Evolutionary conservation across 306 rosid species (phyloP).

Genomic region (Citrullus mucosospermus): DNA sequence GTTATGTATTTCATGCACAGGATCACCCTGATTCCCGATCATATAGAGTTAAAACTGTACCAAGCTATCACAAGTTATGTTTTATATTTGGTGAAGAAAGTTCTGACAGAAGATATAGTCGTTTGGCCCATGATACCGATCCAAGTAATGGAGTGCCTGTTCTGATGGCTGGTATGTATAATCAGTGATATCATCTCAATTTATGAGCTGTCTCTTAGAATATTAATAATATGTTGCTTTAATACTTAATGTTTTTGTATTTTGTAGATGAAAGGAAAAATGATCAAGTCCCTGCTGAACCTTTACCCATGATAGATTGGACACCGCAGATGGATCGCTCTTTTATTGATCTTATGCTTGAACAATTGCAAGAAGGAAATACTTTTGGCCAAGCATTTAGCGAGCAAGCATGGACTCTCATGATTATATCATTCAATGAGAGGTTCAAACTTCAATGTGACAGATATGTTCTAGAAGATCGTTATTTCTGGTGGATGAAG

Average conservation of each 20-base stretch:
- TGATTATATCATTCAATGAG: slow-evolving; percentile 28
- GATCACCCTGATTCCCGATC: slow-evolving; percentile 60
- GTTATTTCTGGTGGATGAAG: slow-evolving; percentile 44
- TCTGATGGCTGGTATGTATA: slow-evolving; percentile 27
- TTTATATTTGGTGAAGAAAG: slow-evolving; percentile 48
- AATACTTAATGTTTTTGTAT: slow-evolving; percentile 4
- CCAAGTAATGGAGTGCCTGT: slow-evolving; percentile 23
- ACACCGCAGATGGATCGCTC: slow-evolving; percentile 31
- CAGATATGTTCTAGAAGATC: slow-evolving; percentile 33
- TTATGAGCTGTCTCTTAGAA: neutral
- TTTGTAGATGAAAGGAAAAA: slow-evolving; percentile 32
- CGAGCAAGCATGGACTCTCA: slow-evolving; percentile 48
- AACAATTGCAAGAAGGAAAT: slow-evolving; percentile 37
- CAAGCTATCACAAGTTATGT: slow-evolving; percentile 49
- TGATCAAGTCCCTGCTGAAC: slow-evolving; percentile 8
- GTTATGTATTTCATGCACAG: slow-evolving; percentile 30
- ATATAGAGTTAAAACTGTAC: slow-evolving; percentile 64
- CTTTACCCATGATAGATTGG: slow-evolving; percentile 34
- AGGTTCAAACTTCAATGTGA: slow-evolving; percentile 33
- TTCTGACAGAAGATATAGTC: slow-evolving; percentile 42
- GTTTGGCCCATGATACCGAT: slow-evolving; percentile 29
- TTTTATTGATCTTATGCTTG: slow-evolving; percentile 47
- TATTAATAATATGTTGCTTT: neutral
- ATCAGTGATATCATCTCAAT: neutral
- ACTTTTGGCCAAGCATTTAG: slow-evolving; percentile 24